phyloP scores from a whole-genome alignment of 257 asterid genomes.

The Solanum chilense region DNA sequence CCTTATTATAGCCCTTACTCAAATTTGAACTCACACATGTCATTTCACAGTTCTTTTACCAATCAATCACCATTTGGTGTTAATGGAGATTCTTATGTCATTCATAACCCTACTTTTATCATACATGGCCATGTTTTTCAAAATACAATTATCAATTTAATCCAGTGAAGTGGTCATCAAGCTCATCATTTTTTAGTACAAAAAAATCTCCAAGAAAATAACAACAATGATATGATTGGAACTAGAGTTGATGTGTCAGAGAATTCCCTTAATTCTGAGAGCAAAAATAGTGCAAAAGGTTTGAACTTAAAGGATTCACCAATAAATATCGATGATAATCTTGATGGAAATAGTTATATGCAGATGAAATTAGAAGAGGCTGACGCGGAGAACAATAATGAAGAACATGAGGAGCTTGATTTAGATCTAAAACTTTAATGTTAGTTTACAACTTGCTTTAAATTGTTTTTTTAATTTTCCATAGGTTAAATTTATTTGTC shows the following conservation, averaged over 20 bases:
- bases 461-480: background rate
- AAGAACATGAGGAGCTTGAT: background rate
- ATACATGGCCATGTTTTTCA: background rate
- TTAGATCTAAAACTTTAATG: background rate
- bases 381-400: background rate
- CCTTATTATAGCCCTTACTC: background rate
- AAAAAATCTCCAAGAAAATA: background rate
- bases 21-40: background rate
- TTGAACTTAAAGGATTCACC: background rate
- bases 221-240: background rate
- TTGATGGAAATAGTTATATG: background rate
- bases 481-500: background rate
- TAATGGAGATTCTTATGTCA: background rate
- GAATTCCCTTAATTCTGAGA: background rate
- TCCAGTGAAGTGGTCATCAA: background rate
- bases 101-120: background rate
- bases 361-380: background rate
- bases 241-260: background rate
- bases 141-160: background rate
- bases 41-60: background rate
- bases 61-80: background rate
- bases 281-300: background rate
- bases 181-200: background rate
- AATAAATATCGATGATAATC: background rate
- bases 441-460: background rate